Percentiles rank a stretch among this genome's conserved stretches.
phyloP scores from a whole-genome alignment of 345 rosid species.

The Sonneratia caseolaris region DNA sequence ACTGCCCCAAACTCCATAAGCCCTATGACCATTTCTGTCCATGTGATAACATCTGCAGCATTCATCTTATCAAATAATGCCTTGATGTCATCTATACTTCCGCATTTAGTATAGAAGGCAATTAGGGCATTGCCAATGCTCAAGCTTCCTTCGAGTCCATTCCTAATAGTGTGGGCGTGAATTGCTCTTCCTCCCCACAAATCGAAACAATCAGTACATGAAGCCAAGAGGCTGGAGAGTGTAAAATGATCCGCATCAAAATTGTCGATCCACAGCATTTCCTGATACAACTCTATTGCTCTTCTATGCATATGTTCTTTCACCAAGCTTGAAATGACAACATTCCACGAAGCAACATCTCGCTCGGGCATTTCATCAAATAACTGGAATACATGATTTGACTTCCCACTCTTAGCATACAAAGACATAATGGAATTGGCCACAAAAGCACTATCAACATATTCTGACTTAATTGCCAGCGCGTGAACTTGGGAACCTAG shows the following conservation, averaged over 20 bases:
- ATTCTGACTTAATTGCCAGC: constrained; percentile 33
- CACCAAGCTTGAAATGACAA: constrained; percentile 52
- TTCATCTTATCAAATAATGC: constrained; percentile 40
- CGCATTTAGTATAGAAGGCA: constrained; percentile 47
- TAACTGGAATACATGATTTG: constrained; percentile 31
- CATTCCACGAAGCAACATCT: constrained; percentile 67
- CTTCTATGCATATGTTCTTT: constrained; percentile 23
- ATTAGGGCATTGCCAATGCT: constrained; percentile 61
- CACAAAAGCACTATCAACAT: constrained; percentile 36
- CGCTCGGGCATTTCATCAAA: constrained; percentile 62
- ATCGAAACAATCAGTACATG: constrained; percentile 36
- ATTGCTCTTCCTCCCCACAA: constrained; percentile 43
- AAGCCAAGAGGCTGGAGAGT: constrained; percentile 48
- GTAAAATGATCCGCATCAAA: constrained; percentile 46
- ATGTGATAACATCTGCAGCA: constrained; percentile 47
- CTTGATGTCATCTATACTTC: constrained; percentile 33
- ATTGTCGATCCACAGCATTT: constrained; percentile 25
- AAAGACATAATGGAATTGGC: constrained; percentile 59
- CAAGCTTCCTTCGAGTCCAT: constrained; percentile 41
- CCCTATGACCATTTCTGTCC: constrained; percentile 56
- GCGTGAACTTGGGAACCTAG: constrained; percentile 49
- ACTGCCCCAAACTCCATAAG: constrained; percentile 60
- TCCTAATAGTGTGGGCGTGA: constrained; percentile 56
- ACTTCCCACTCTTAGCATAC: constrained; percentile 32
- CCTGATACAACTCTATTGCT: constrained; percentile 40